Conservation (phyloP, 768 basidiomycete species). For the Stropharia rugosoannulata region DNA sequence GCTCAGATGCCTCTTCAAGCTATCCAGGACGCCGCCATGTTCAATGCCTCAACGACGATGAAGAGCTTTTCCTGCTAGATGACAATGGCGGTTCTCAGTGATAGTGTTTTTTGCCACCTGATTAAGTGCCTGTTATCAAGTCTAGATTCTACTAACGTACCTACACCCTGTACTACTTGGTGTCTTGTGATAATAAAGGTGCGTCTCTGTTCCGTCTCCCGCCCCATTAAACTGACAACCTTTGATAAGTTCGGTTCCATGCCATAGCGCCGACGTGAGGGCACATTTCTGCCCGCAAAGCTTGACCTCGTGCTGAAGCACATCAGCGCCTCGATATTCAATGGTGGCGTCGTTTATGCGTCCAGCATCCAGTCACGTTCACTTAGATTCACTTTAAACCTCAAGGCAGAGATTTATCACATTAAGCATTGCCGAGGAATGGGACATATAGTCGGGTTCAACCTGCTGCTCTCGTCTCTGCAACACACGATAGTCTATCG, state of each 20-base stretch:
- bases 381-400: not conserved
- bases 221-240: not conserved
- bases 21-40: not conserved
- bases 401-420: not conserved
- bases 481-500: not conserved
- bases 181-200: not conserved
- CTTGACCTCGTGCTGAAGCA: not conserved
- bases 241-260: not conserved
- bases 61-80: not conserved
- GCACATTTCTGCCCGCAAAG: not conserved
- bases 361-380: not conserved
- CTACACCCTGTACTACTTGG: not conserved
- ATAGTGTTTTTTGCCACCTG: not conserved
- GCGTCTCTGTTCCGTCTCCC: not conserved
- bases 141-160: not conserved
- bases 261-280: not conserved
- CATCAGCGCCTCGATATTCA: not conserved
- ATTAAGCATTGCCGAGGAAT: not conserved
- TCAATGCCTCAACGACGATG: not conserved
- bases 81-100: not conserved
- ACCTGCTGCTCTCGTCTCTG: slow-evolving; percentile 9
- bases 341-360: not conserved
- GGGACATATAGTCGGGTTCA: slow-evolving; percentile 10
- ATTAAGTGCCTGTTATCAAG: not conserved
- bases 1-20: not conserved